A percentile compares a stretch with the other conserved stretches of the same genome.
Conservation (phyloP, 2,329 filamentous ascomycete species). For the Neonectria hederae region DNA sequence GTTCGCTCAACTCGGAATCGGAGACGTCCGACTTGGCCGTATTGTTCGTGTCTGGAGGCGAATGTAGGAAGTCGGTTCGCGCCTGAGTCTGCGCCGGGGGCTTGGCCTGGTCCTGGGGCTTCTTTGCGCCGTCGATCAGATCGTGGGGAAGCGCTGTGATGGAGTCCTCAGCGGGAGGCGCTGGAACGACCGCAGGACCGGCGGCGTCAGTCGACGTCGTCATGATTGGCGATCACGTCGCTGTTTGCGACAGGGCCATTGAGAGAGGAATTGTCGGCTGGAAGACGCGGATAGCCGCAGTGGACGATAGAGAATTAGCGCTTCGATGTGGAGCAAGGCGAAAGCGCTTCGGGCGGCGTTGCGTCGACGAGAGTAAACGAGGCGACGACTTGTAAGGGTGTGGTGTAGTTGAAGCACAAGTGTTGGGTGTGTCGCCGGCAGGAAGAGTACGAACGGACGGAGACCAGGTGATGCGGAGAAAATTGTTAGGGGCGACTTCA, state of each 20-base stretch:
- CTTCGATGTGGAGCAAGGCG: constrained; percentile 2
- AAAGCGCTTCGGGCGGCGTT: constrained; percentile 9
- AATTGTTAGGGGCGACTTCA: constrained; percentile 34
- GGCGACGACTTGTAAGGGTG: constrained; percentile 27
- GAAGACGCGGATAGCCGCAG: constrained; percentile 28
- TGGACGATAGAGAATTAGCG: constrained; percentile 19
- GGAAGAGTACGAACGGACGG: constrained; percentile 15
- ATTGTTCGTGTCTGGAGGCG: constrained; percentile 71
- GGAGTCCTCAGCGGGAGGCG: constrained; percentile 44
- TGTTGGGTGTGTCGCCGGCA: constrained; percentile 20
- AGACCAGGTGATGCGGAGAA: constrained; percentile 43
- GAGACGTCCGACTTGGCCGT: constrained; percentile 66
- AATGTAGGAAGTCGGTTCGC: constrained; percentile 62
- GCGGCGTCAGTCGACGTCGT: constrained; percentile 61
- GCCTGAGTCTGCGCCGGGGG: constrained; percentile 13
- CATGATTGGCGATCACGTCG: constrained; percentile 57
- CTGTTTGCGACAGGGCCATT: constrained; percentile 50
- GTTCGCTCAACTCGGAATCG: constrained; percentile 73
- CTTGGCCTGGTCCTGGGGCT: constrained; percentile 42
- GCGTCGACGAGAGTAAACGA: constrained; percentile 22
- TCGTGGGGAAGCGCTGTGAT: constrained; percentile 40
- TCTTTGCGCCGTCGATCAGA: constrained; percentile 50
- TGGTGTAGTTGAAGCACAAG: constrained; percentile 33
- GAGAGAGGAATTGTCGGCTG: constrained; percentile 35
- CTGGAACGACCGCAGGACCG: constrained; percentile 59